Evolutionary conservation across 2,329 filamentous ascomycete species (phyloP).

Genomic region (Pochonia chlamydosporia): DNA sequence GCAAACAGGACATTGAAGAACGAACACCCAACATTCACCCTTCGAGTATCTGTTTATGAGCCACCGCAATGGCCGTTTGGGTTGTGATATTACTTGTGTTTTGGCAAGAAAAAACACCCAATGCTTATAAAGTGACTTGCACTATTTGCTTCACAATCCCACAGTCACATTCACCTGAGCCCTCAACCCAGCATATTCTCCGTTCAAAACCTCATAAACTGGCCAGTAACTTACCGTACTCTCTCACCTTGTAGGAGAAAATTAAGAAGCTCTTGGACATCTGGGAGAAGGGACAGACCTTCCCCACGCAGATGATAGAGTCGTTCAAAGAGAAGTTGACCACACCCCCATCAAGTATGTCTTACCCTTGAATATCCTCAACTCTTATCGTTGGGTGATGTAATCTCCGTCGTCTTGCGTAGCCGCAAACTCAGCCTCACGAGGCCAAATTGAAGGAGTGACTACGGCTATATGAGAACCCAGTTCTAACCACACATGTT

Average conservation of each 20-base stretch:
- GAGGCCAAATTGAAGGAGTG: background rate
- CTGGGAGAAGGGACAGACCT: slow-evolving; percentile 93
- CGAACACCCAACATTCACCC: background rate
- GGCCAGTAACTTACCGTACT: slow-evolving; percentile 33
- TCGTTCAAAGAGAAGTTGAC: slow-evolving; percentile 78
- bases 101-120: background rate
- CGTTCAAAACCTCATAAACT: background rate
- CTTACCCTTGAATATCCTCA: slow-evolving; percentile 7
- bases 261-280: slow-evolving; percentile 92
- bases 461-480: background rate
- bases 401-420: background rate
- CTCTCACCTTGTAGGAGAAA: slow-evolving; percentile 69
- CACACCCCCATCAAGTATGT: slow-evolving; percentile 61
- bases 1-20: background rate
- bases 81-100: background rate
- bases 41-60: background rate
- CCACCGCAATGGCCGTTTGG: background rate
- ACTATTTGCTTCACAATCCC: background rate
- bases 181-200: slow-evolving; percentile 9
- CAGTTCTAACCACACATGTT: slow-evolving; percentile 7
- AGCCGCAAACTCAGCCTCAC: background rate
- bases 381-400: no score
- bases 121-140: background rate
- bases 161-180: background rate
- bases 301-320: slow-evolving; percentile 71